Evolutionary conservation across 2,329 filamentous ascomycete genomes (phyloP).

Genomic region (Colletotrichum lini): DNA sequence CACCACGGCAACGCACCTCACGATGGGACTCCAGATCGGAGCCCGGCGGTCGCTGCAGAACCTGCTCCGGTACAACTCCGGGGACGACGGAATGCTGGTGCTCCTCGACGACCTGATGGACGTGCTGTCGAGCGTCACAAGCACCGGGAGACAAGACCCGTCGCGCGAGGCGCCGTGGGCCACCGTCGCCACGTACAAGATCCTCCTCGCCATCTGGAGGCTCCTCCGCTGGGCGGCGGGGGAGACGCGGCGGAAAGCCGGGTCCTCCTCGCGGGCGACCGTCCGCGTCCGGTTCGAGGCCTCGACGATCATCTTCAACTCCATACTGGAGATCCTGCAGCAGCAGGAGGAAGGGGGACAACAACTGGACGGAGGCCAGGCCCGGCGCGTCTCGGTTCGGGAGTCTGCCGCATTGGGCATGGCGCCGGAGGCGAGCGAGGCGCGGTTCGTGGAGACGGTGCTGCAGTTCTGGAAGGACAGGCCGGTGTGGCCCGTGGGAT

Average conservation of each 20-base stretch:
- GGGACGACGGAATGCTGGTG: conserved; percentile 48
- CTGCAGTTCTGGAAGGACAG: conserved; percentile 42
- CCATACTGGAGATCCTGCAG: conserved; percentile 45
- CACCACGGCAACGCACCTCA: conserved; percentile 51
- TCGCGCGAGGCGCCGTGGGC: conserved; percentile 50
- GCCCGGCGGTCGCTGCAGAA: conserved; percentile 48
- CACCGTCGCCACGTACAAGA: conserved; percentile 47
- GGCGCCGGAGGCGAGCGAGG: conserved; percentile 37
- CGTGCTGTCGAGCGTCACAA: conserved; percentile 41
- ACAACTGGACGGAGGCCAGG: background rate
- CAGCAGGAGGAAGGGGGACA: background rate
- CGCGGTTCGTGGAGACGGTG: conserved; percentile 40
- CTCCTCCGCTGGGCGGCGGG: conserved; percentile 47
- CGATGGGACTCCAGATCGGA: conserved; percentile 46
- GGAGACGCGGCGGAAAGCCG: conserved; percentile 45
- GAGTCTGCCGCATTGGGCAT: conserved; percentile 26
- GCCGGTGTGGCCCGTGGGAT: conserved; percentile 42
- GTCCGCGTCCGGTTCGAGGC: conserved; percentile 45
- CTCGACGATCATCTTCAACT: conserved; percentile 47
- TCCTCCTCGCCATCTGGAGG: conserved; percentile 51
- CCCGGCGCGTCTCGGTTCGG: conserved; percentile 22
- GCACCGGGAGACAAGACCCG: conserved; percentile 30
- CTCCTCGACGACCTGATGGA: conserved; percentile 49
- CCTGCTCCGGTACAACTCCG: conserved; percentile 44
- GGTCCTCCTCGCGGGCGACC: conserved; percentile 33